Evolutionary conservation across 192 early-diverging fungal genomes (phyloP), one percentile per base, ranked within the genome.

Genomic region (Coemansia umbellata): DNA sequence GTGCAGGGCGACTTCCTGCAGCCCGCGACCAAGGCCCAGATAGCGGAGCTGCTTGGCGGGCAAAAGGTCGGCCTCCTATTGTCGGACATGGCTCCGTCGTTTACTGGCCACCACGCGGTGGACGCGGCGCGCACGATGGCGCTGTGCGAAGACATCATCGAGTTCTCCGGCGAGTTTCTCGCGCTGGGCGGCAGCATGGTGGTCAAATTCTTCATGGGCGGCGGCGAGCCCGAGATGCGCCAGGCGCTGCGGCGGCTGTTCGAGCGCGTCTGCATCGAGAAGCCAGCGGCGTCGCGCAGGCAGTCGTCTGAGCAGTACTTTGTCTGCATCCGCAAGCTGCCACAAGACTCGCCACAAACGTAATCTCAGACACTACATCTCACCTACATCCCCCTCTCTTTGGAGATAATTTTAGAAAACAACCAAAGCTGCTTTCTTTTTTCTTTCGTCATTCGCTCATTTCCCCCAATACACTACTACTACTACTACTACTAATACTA

Each of bases 31-130:
- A 80, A 74, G 37, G 36, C 36, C 11, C 47, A 65, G 17, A 40
- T 85, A n/a, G 35, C 24, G 7, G 17, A 49, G 15, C 42, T 69
- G 11, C 42, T 85, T 14, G 68, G 37, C 7, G 45, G 43, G 4
- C 57, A 66, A 24, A 35, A 39, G 15, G 85, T 77, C 8, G 76
- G 81, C 10, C 50, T 78, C 10, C 45, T 86, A 5, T 36, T 82
- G 21, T 84, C 82, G 13, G 91, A 93, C 40, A 91, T 93, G 90
- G 87, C 89, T 14, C 91, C 89, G 42, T 76, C 84, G 39, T 90
- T 89, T 45, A 85, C 85, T 6, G 90, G 90, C 3, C 70, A 78
- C 47, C 82, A 84, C 36, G 71, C 80, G 3, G 78, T 81, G 4
- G 90, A 93, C 60, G 84, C 86, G 6, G 74, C 76, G 1, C 55